Evolutionary conservation across 2,329 filamentous ascomycete genomes (phyloP), one percentile per base, ranked within the genome.

Genomic region (Hypoxylon sp.): DNA sequence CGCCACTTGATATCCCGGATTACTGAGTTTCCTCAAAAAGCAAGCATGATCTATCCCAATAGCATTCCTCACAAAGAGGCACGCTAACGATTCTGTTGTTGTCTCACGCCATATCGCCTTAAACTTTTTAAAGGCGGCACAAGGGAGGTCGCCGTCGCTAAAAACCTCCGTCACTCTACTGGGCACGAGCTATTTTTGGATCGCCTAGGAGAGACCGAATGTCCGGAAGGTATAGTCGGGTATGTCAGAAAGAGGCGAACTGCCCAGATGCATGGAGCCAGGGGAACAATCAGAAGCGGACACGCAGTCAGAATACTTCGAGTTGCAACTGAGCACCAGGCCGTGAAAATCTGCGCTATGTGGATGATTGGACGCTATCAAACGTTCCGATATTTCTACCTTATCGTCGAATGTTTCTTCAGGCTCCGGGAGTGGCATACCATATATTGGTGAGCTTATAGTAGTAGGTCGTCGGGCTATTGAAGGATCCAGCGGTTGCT

Each of bases 1-100:
- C 74, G 74, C n/a, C 73, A 70, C 61, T 76, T 75, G 24, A 76
- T 68, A 29, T 75, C 68, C 4, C 69, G 46, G 35, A 76, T 75
- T 13, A 67, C 50, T 5, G 22, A 74, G 63, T 17, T 53, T 57
- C 22, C 26, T 47, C n/a, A 47, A 51, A 39, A 63, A 68, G 37
- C 74, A 75, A 9, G 47, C 24, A 10, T 48, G 46, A 42, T 73
- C 61, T 9, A 42, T 47, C 10, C 24, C 13, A 0, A 59, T 59
- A 19, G 74, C 64, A 14, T 61, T 53, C 59, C 73, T 75, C 58
- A 64, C 71, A 37, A 72, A 75, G 1, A 71, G 74, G 26, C 71
- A 76, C 5, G 70, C 69, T 8, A 75, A 54, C 1, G 55, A 50
- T 33, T 46, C 19, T 8, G 22, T 19, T 10, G 35, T 11, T 19